phyloP scores from a whole-genome alignment of 805 yeast genomes.

The Wickerhamiella siamensis region DNA sequence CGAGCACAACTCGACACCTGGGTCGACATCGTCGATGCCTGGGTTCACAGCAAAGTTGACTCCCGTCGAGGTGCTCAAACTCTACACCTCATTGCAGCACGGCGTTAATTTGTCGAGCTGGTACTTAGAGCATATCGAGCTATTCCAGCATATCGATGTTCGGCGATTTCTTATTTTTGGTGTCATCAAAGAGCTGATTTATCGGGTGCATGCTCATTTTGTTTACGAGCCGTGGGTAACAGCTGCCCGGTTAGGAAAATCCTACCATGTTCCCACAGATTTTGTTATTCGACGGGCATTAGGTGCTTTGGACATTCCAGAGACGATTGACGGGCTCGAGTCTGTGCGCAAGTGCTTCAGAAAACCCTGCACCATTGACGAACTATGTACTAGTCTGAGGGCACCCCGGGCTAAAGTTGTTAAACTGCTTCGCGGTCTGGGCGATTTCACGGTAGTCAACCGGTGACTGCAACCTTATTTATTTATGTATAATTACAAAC shows the following conservation, averaged over 20 bases:
- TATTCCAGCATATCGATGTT: conserved; percentile 55
- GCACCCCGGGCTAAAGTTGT: conserved; percentile 14
- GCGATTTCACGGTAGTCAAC: conserved; percentile 13
- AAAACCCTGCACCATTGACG: conserved; percentile 14
- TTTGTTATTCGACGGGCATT: not conserved
- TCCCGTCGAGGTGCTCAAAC: conserved; percentile 37
- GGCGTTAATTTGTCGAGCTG: conserved; percentile 69
- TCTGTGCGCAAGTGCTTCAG: conserved; percentile 7
- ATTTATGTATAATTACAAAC: not conserved
- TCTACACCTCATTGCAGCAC: conserved; percentile 65
- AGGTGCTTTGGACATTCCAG: conserved; percentile 2
- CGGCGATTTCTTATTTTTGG: conserved; percentile 83
- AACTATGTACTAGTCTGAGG: conserved; percentile 17
- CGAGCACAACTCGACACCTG: conserved; percentile 5
- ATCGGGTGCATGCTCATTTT: conserved; percentile 69
- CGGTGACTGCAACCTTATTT: conserved; percentile 1
- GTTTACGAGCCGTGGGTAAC: conserved; percentile 26
- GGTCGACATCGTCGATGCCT: conserved; percentile 1
- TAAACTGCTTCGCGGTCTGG: conserved; percentile 12
- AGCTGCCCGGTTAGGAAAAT: not conserved
- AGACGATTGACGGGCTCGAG: conserved; percentile 1
- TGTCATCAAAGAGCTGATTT: conserved; percentile 61
- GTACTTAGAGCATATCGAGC: conserved; percentile 52
- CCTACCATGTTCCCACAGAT: not conserved
- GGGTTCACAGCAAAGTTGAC: conserved; percentile 3